phyloP scores from a whole-genome alignment of 2,329 filamentous ascomycete genomes.

The Colletotrichum liriopes region DNA sequence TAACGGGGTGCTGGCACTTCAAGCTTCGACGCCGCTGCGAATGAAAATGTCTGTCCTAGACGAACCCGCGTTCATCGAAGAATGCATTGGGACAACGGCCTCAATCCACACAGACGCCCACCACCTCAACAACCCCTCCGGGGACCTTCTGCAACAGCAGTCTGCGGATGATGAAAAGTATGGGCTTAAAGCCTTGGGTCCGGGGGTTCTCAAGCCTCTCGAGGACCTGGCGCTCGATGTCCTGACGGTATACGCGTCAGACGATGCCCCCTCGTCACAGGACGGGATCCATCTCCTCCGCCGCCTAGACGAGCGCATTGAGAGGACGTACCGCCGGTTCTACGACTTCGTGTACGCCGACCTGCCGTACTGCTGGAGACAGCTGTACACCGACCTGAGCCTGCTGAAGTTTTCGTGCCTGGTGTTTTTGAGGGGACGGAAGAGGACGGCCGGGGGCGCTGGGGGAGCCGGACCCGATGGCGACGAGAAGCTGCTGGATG shows the following conservation, averaged over 20 bases:
- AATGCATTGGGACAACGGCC: slow-evolving; percentile 15
- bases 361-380: slow-evolving; percentile 78
- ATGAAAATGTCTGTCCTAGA: slow-evolving; percentile 12
- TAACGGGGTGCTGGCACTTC: not conserved
- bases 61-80: slow-evolving; percentile 16
- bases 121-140: not conserved
- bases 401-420: slow-evolving; percentile 69
- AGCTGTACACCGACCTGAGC: slow-evolving; percentile 80
- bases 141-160: not conserved
- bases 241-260: slow-evolving; percentile 5
- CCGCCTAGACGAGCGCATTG: slow-evolving; percentile 29
- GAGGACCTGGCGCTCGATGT: not conserved
- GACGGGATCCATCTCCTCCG: not conserved
- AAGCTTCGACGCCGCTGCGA: no score
- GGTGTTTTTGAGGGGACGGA: slow-evolving; percentile 17
- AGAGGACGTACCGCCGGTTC: slow-evolving; percentile 56
- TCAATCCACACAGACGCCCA: slow-evolving; percentile 15
- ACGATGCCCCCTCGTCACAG: not conserved
- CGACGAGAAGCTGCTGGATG: slow-evolving; percentile 59
- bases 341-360: slow-evolving; percentile 79
- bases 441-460: not conserved
- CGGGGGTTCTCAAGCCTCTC: not conserved
- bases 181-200: not conserved
- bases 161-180: not conserved
- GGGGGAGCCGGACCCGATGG: not conserved